Evolutionary conservation across 495 filamentous ascomycete species (phyloP), one percentile per base, ranked within the genome.

Genomic region (Tuber melanosporum): DNA sequence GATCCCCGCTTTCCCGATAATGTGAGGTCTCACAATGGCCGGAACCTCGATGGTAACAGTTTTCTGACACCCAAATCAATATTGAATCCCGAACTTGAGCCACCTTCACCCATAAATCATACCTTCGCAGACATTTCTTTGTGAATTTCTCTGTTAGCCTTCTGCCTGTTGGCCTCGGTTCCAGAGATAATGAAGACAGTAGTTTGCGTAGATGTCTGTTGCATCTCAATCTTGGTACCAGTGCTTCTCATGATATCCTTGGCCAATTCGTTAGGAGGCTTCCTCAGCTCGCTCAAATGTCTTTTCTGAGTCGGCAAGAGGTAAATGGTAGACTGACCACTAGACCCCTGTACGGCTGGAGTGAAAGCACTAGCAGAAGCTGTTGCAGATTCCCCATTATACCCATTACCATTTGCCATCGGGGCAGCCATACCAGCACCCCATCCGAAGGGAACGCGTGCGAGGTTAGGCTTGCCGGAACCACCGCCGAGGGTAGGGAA

Each of bases 1-100:
- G n/a, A 92, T 87, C 74, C 96, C 96, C 84, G 91, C 89, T 73
- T 91, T 92, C 82, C 95, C 96, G 84, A 99, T 98, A 83, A 99
- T 93, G 84, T 93, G 90, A 20, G 93, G 88, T 71, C 93, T 90
- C 8, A 93, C 89, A 46, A 92, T 94, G 20, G 92, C 88, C 41
- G 95, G 95, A 75, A 99, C 91, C 26, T 70, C 45, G 4, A 80
- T 76, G 6, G 77, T 80, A 32, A 71, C 71, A 57, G 77, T 73
- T n/a, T 71, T 72, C 78, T 80, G 36, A 73, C 19, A 32, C 73
- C 76, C 70, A 41, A 26, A 42, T 71, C 32, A 73, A 78, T 44
- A 74, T 20, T 71, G 72, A 75, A 71, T 44, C 79, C 74, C 82
- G 76, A 82, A 78, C 62, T 5, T 73, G 72, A 36, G 10, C 57